phyloP scores from a whole-genome alignment of 306 rosid genomes.

The cucumber (Cucumis sativus) region DNA sequence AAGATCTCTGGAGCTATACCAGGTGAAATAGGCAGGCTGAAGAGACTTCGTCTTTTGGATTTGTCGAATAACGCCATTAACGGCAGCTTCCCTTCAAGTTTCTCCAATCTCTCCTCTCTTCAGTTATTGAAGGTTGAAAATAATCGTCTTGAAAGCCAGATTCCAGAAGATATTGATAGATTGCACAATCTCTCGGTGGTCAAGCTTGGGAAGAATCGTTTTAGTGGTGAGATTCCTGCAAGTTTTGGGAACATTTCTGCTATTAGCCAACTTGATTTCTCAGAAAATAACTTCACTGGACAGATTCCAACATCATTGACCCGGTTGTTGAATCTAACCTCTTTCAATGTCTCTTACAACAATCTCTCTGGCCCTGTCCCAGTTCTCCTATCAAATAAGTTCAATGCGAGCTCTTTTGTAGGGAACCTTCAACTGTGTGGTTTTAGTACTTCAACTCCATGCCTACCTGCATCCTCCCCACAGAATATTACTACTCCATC shows the following conservation, averaged over 20 bases:
- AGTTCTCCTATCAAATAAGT: conserved; percentile 41
- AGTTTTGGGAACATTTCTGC: conserved; percentile 64
- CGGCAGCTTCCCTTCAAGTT: conserved; percentile 57
- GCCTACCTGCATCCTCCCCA: conserved; percentile 49
- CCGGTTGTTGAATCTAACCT: conserved; percentile 43
- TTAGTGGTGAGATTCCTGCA: conserved; percentile 66
- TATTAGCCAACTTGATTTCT: conserved; percentile 47
- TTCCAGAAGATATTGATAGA: conserved; percentile 35
- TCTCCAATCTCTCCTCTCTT: conserved; percentile 49
- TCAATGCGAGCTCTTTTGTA: conserved; percentile 71
- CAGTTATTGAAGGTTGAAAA: conserved; percentile 38
- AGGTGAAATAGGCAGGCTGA: conserved; percentile 43
- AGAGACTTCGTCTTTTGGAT: conserved; percentile 54
- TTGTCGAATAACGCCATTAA: conserved; percentile 58
- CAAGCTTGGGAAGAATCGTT: conserved; percentile 44
- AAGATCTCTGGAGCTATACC: conserved; percentile 55
- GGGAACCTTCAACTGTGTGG: conserved; percentile 87
- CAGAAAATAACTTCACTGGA: conserved; percentile 47
- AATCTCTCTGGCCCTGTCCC: conserved; percentile 86
- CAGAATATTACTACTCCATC: conserved; percentile 42
- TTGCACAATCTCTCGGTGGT: conserved; percentile 53
- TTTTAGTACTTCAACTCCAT: conserved; percentile 37
- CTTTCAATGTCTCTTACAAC: conserved; percentile 75
- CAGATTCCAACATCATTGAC: conserved; percentile 56
- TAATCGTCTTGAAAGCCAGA: conserved; percentile 32